Evolutionary conservation across 2,329 filamentous ascomycete genomes (phyloP).

Genomic region (Leptographium radiaticola): DNA sequence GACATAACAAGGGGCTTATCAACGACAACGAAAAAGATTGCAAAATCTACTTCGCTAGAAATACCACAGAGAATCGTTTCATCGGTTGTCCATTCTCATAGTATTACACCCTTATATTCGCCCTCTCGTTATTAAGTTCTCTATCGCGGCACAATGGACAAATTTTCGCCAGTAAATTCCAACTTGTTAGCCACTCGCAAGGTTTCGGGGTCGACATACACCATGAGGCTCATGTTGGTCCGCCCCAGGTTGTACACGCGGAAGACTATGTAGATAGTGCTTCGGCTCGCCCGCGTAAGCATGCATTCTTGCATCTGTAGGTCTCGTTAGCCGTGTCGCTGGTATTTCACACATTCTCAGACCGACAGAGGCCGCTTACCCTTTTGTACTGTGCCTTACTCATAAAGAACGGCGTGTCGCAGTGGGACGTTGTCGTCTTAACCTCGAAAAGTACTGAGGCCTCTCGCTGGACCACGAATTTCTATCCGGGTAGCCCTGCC

Average conservation of each 20-base stretch:
- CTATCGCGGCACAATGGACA: not conserved
- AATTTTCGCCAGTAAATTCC: not conserved
- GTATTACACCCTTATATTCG: not conserved
- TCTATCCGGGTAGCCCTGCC: constrained; percentile 19
- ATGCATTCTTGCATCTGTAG: not conserved
- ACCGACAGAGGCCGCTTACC: constrained; percentile 16
- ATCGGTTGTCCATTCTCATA: not conserved
- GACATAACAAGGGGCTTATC: not conserved
- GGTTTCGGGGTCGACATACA: not conserved
- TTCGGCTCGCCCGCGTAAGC: not conserved
- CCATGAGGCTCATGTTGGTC: not conserved
- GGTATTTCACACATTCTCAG: not conserved
- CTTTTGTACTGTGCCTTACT: constrained; percentile 28
- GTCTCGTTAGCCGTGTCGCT: not conserved
- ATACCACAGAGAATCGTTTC: not conserved
- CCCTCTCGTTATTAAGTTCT: not conserved
- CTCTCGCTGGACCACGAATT: constrained; percentile 14
- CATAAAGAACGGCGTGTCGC: constrained; percentile 30
- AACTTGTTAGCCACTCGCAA: not conserved
- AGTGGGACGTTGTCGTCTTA: constrained; percentile 29
- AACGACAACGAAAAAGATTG: not conserved
- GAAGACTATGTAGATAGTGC: not conserved
- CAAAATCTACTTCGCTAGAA: not conserved
- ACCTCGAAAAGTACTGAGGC: constrained; percentile 36
- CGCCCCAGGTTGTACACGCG: not conserved